Evolutionary conservation across 2,329 filamentous ascomycete genomes (phyloP).

Genomic region (Hymenoscyphus scutula): DNA sequence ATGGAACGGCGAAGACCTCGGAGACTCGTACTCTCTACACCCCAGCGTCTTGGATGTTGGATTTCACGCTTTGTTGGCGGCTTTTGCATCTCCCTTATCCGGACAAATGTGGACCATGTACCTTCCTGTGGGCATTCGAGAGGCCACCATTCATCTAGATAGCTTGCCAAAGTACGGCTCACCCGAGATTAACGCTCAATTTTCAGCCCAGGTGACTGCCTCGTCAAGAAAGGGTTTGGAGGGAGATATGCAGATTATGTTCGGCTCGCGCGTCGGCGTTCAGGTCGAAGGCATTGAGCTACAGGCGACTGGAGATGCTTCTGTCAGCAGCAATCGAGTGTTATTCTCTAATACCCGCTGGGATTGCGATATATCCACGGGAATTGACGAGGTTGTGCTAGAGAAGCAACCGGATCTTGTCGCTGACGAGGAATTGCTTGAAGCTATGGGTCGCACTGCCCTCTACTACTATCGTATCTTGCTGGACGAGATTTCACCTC

Average conservation of each 20-base stretch:
- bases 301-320: too few relatives aligned
- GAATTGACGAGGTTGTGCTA: background rate
- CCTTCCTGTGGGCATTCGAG: slow-evolving; percentile 18
- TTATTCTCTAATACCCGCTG: background rate
- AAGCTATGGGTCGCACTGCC: background rate
- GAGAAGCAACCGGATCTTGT: background rate
- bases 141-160: slow-evolving; percentile 12
- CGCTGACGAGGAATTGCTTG: background rate
- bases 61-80: slow-evolving; percentile 50
- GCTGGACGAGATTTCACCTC: background rate
- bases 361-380: background rate
- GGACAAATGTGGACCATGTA: slow-evolving; percentile 17
- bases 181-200: background rate
- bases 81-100: slow-evolving; percentile 16
- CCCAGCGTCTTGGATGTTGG: slow-evolving; percentile 55
- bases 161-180: too few relatives aligned
- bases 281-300: background rate
- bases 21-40: slow-evolving; percentile 40
- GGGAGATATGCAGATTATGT: background rate
- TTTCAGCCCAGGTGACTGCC: background rate
- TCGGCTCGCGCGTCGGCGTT: background rate
- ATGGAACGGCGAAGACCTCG: background rate
- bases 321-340: background rate
- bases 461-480: background rate
- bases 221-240: background rate